Conservation (phyloP, 306 rosid genomes). For the Glycyrrhiza uralensis region DNA sequence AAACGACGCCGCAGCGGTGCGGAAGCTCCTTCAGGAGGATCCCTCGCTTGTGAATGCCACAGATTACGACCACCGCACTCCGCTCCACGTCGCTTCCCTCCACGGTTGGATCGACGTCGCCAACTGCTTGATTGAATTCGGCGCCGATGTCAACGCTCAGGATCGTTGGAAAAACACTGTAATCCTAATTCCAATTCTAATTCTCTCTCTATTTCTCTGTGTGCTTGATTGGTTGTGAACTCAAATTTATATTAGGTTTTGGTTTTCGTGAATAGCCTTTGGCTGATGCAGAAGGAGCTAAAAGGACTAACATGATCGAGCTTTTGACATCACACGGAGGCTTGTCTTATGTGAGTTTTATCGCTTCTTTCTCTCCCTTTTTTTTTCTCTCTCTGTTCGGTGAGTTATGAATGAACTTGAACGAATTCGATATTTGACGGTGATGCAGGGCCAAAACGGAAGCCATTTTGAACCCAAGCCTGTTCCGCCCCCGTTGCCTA, state of each 20-base stretch:
- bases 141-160: slow-evolving; percentile 95
- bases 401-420: background rate
- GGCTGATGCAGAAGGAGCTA: slow-evolving; percentile 99
- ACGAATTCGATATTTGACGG: slow-evolving; percentile 22
- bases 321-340: slow-evolving; percentile 79
- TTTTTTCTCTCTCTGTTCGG: background rate
- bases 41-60: slow-evolving; percentile 67
- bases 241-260: background rate
- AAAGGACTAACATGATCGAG: slow-evolving; percentile 56
- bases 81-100: slow-evolving; percentile 91
- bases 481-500: slow-evolving; percentile 85
- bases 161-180: slow-evolving; percentile 99
- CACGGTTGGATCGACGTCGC: slow-evolving; percentile 97
- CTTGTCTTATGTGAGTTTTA: slow-evolving; percentile 74
- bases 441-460: slow-evolving; percentile 91
- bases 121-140: slow-evolving; percentile 62
- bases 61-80: slow-evolving; percentile 91
- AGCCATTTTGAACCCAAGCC: slow-evolving; percentile 90
- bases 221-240: background rate
- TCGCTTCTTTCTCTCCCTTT: background rate
- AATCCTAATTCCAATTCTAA: background rate
- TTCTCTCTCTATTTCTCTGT: background rate
- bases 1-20: slow-evolving; percentile 75
- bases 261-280: slow-evolving; percentile 59
- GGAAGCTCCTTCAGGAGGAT: slow-evolving; percentile 97